phyloP scores from a whole-genome alignment of 106 monocot species.

The Apostasia ramifera region DNA sequence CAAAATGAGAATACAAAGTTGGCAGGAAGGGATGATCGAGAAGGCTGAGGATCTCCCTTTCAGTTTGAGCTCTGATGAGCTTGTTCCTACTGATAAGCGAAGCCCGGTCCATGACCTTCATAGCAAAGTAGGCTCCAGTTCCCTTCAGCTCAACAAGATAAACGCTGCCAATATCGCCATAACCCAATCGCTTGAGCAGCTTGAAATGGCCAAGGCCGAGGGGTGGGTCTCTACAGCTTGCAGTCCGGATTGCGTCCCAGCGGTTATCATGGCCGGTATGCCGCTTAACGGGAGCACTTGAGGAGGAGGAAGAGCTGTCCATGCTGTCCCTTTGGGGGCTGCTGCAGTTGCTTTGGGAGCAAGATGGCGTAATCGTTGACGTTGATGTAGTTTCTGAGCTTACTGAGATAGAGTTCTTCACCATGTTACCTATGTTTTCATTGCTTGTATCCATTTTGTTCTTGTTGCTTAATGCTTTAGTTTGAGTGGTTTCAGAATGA shows the following conservation, averaged over 20 bases:
- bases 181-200: constrained; percentile 20
- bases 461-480: constrained; percentile 5
- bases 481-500: background rate
- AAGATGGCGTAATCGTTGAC: background rate
- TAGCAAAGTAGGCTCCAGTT: constrained; percentile 21
- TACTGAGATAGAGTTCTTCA: constrained; percentile 2
- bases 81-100: constrained; percentile 24
- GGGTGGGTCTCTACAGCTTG: constrained; percentile 20
- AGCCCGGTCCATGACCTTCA: constrained; percentile 29
- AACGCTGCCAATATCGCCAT: constrained; percentile 27
- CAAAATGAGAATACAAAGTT: constrained; percentile 18
- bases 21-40: constrained; percentile 27
- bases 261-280: constrained; percentile 18
- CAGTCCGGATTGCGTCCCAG: constrained; percentile 19
- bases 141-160: constrained; percentile 24
- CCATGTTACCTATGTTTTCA: background rate
- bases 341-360: constrained; percentile 5
- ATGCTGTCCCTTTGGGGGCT: constrained; percentile 14
- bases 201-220: constrained; percentile 20
- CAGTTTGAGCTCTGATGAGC: constrained; percentile 22
- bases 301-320: constrained; percentile 13
- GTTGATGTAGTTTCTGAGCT: background rate
- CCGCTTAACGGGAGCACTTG: constrained; percentile 5
- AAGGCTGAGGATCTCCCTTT: constrained; percentile 24
- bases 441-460: constrained; percentile 2